Evolutionary conservation across 495 filamentous ascomycete species (phyloP).

Genomic region (Chlorociboria aeruginascens): DNA sequence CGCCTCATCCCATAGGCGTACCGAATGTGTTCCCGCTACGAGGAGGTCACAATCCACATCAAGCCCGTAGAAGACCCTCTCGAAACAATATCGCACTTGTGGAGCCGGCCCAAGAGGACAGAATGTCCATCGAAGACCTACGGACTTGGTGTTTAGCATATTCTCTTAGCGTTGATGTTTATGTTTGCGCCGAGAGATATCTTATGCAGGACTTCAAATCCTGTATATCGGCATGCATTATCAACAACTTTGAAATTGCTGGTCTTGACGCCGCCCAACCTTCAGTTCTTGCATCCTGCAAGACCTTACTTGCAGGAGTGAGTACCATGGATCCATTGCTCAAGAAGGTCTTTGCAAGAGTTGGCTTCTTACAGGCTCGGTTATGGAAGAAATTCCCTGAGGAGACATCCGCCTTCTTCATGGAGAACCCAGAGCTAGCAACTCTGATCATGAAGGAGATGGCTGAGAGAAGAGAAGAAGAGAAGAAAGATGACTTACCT

Average conservation of each 20-base stretch:
- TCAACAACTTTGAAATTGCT: slow-evolving; percentile 35
- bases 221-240: slow-evolving; percentile 24
- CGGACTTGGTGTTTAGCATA: slow-evolving; percentile 34
- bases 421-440: slow-evolving; percentile 28
- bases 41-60: slow-evolving; percentile 7
- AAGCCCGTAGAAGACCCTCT: slow-evolving; percentile 5
- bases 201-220: slow-evolving; percentile 31
- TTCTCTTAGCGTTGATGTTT: slow-evolving; percentile 31
- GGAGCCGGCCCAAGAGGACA: slow-evolving; percentile 11
- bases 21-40: slow-evolving; percentile 8
- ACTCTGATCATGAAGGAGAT: slow-evolving; percentile 30
- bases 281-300: slow-evolving; percentile 27
- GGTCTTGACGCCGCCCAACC: slow-evolving; percentile 28
- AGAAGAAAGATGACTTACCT: slow-evolving; percentile 23
- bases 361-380: slow-evolving; percentile 30
- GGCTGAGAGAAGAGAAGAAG: slow-evolving; percentile 28
- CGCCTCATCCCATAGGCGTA: slow-evolving; percentile 3
- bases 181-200: slow-evolving; percentile 33
- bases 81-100: slow-evolving; percentile 12
- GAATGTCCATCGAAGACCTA: slow-evolving; percentile 29
- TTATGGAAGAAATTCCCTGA: slow-evolving; percentile 24
- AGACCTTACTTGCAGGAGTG: slow-evolving; percentile 27
- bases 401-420: slow-evolving; percentile 24
- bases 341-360: slow-evolving; percentile 32
- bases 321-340: slow-evolving; percentile 26